Base-by-base conservation (phyloP, 1,284 basidiomycete genomes). In the Fomitopsis schrenkii region DNA sequence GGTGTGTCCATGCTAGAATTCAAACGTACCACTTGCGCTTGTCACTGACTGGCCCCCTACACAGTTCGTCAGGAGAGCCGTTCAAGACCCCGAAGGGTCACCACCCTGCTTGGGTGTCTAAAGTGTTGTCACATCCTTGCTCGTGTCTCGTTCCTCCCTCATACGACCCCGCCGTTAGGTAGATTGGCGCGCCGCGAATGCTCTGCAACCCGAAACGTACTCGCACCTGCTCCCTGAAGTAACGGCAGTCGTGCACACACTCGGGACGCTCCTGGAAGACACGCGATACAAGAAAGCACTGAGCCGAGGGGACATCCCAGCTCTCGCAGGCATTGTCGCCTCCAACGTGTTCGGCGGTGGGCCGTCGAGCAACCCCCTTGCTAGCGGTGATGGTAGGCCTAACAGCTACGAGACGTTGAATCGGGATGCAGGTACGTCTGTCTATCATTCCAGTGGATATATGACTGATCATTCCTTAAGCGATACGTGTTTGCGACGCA, bases 221-320 rank as follows among this genome's bases (percentile, higher is more conserved):
- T 77, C 81, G 15, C 78, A 86, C 59, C 77, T 95, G 19, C 80
- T 97, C 40, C 80, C 84, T 2, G 75, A 75, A 57, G 84, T 83
- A 33, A 84, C 84, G 15, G 94, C 92, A 3, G 91, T 97, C 28
- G 94, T 98, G 41, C 95, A 98, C 72, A 97, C 97, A 1, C 83
- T 98, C n/a, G 97, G 97, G 46, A 94, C 91, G 44, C 84, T 99
- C 55, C 80, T 98, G 55, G 94, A 97, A 74, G 85, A 88, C 67
- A 80, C 80, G 5, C 80, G 80, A 46, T 99, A 99, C 82, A 99
- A 99, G 75, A 71, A 77, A 36, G 83, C 86, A 33, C 68, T 95
- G 52, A 79, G 79, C 65, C 79, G 79, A 19, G 85, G 85, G 6
- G 79, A 91, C 66, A 60, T 89, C 28, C 67, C 81, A 12, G 83